A percentile compares a stretch with the other conserved stretches of the same genome.
These are phyloP conservation scores for Boletus pseudopeckii DNA, from an alignment of 768 basidiomycete genomes.

Conservation along the genomic window DNA sequence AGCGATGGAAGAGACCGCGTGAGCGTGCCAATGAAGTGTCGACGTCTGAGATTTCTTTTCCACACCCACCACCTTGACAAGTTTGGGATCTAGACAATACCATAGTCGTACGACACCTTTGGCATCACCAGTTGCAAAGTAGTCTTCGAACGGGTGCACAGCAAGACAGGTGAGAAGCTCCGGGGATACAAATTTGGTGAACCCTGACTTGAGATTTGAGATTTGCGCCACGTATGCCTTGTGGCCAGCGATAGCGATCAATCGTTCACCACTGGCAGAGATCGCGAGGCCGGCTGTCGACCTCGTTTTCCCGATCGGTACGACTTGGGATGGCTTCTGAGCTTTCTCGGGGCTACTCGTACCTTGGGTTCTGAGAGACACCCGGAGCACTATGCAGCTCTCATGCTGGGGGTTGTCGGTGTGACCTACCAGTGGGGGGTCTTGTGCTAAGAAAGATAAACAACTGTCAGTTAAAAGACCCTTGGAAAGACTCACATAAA, in stretches of 20 bases:
- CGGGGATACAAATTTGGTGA: constrained; percentile 79
- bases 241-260: constrained; percentile 71
- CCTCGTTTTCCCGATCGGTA: constrained; percentile 64
- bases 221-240: constrained; percentile 74
- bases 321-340: constrained; percentile 46
- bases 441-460: constrained; percentile 14
- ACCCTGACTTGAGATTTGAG: constrained; percentile 56
- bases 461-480: not conserved
- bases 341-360: constrained; percentile 41
- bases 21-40: constrained; percentile 94
- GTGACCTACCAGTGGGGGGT: not conserved
- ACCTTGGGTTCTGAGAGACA: constrained; percentile 49
- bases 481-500: constrained; percentile 11
- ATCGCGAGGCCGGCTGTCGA: constrained; percentile 61
- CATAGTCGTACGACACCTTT: constrained; percentile 85
- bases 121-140: constrained; percentile 91
- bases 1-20: constrained; percentile 79
- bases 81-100: constrained; percentile 79
- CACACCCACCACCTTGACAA: constrained; percentile 52
- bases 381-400: constrained; percentile 48
- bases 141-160: constrained; percentile 86
- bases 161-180: constrained; percentile 80
- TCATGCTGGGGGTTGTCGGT: constrained; percentile 38
- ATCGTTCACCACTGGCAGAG: constrained; percentile 74
- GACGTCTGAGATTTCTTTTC: constrained; percentile 84